Base-by-base conservation (phyloP, 2,329 filamentous ascomycete species). In the Emericellopsis cladophorae region DNA sequence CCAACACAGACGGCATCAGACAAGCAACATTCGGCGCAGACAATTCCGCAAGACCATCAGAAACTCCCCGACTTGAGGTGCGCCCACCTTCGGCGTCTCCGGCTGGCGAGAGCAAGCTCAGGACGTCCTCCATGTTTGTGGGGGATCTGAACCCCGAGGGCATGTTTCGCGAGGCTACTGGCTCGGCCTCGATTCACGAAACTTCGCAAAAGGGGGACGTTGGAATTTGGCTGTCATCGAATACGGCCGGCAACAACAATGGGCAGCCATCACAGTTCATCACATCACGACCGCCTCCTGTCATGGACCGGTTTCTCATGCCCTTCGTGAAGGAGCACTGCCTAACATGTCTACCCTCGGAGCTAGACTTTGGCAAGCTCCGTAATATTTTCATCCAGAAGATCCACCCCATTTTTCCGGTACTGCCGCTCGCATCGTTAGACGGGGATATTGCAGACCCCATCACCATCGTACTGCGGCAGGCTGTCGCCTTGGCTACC, bases 61-160 rank as follows among this genome's bases (percentile, higher is more conserved):
- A 18, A 9, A 29, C 26, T 29, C 26, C 26, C 6, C 26, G 26
- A 9, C 26, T 29, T 12, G 26, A 29, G 6, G 26, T 29, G 26
- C 26, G 26, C 7, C 26, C 26, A 12, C 26, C 26, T 21, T 35
- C 32, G 36, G 40, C 31, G 10, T 32, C 34, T 24, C 21, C 29
- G 12, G 26, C 22, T 29, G 31, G 10, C 18, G 26, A 29, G 29
- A 31, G 16, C 5, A 50, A 49, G 26, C 42, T 53, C 9, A 52
- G 53, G 32, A 29, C 26, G 12, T 57, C 59, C 1, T 61, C 60
- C 1, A 68, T 74, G 7, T 78, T 76, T 41, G 67, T 78, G 31
- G 72, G 74, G 15, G 74, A 78, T 48, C 49, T 76, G 23, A 79
- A 75, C 46, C 75, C 74, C 2, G 74, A 78, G 51, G 69, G 69